A percentile compares a stretch with the other conserved stretches of the same genome.
These are phyloP conservation scores for Erysimum cheiri DNA, from an alignment of 441 rosid genomes.

Conservation along the genomic window DNA sequence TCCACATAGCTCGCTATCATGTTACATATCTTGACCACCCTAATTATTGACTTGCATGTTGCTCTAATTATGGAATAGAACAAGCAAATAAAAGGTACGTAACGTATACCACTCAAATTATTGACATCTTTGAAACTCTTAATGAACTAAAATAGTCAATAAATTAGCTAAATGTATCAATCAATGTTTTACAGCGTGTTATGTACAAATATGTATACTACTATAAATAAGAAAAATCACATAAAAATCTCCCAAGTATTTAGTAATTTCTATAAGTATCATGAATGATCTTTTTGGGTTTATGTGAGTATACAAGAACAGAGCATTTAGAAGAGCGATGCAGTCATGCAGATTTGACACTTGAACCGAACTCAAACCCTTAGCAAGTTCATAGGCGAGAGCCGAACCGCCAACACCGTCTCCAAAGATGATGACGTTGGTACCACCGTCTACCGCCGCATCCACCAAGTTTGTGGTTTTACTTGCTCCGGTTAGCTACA, in stretches of 20 bases:
- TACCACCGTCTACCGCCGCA: conserved; percentile 18
- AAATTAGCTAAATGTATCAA: background rate
- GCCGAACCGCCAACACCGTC: conserved; percentile 84
- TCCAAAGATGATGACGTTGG: conserved; percentile 66
- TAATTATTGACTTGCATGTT: conserved; percentile 19
- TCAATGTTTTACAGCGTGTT: too few species aligned
- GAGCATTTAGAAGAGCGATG: background rate
- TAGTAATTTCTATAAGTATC: too few species aligned
- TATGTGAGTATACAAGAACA: too few species aligned
- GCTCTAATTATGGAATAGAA: background rate
- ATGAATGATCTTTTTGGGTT: too few species aligned
- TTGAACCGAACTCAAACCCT: conserved; percentile 36
- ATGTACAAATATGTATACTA: too few species aligned
- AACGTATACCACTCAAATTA: background rate
- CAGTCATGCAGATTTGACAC: background rate
- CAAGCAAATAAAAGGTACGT: background rate
- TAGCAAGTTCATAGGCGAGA: conserved; percentile 75
- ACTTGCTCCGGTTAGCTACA: conserved; percentile 1
- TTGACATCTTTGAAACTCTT: background rate
- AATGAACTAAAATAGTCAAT: background rate
- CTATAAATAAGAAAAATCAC: too few species aligned
- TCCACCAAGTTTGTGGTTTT: background rate
- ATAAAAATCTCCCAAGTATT: too few species aligned
- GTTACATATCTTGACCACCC: background rate
- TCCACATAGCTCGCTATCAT: background rate